Conservation (phyloP, 2,329 filamentous ascomycete genomes). For the Pseudocercospora vitis region DNA sequence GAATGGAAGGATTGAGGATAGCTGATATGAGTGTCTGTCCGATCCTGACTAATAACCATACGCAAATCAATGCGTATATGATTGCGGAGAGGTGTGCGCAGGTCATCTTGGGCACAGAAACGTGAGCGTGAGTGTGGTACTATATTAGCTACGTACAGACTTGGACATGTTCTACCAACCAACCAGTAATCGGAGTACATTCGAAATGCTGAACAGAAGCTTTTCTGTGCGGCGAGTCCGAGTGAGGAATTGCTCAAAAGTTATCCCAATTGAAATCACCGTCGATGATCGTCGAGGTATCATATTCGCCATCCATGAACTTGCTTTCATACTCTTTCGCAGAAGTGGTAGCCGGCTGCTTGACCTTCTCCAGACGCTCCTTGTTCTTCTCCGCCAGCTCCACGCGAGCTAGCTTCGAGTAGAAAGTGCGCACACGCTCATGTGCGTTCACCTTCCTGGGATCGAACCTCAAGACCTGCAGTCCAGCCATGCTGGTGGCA, state of each 20-base stretch:
- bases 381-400: constrained; percentile 48
- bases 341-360: constrained; percentile 30
- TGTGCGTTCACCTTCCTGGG: constrained; percentile 93
- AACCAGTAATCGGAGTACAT: too few relatives aligned
- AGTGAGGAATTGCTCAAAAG: constrained; percentile 7
- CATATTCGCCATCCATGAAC: constrained; percentile 30
- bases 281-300: constrained; percentile 32
- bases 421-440: constrained; percentile 80
- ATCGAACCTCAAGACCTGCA: constrained; percentile 88
- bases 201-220: background rate
- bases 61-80: constrained; percentile 56
- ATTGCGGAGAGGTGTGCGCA: constrained; percentile 49
- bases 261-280: constrained; percentile 22
- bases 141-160: background rate
- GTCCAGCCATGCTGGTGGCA: constrained; percentile 79
- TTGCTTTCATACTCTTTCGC: constrained; percentile 37
- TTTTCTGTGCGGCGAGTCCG: too few relatives aligned
- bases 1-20: constrained; percentile 42
- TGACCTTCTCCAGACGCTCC: constrained; percentile 34
- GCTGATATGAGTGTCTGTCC: constrained; percentile 48
- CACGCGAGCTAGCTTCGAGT: constrained; percentile 74
- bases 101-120: background rate
- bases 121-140: background rate
- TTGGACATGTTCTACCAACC: background rate
- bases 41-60: constrained; percentile 47